A percentile compares a stretch with the other conserved stretches of the same genome.
These are phyloP conservation scores for Parachlorella kessleri DNA, from an alignment of 139 green algal genomes.

Conservation along the genomic window DNA sequence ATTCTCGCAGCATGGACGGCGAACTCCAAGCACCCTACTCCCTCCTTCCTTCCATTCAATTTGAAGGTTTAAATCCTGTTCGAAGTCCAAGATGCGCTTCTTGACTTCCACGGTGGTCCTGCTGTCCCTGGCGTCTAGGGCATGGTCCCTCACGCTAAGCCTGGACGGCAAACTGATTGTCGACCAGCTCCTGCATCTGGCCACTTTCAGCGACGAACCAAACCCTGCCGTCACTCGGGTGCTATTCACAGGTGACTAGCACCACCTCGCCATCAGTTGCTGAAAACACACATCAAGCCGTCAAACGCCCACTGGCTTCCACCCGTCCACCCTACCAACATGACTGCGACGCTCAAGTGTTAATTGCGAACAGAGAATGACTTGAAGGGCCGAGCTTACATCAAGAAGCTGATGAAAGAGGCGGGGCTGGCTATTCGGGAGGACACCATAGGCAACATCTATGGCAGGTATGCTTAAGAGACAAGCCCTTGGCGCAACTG, in stretches of 20 bases:
- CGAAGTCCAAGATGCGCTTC: background rate
- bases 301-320: background rate
- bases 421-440: constrained; percentile 70
- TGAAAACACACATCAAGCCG: background rate
- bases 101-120: no score
- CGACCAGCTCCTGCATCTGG: constrained; percentile 75
- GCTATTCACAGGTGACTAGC: constrained; percentile 74
- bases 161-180: constrained; percentile 22
- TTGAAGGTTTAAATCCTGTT: background rate
- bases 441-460: constrained; percentile 94
- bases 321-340: background rate
- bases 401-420: constrained; percentile 83
- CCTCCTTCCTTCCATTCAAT: background rate
- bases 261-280: background rate
- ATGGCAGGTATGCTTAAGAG: no score
- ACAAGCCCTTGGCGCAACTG: no score
- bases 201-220: constrained; percentile 77
- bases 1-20: background rate
- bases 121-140: background rate
- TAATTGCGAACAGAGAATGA: constrained; percentile 55
- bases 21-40: background rate
- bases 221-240: constrained; percentile 91
- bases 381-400: constrained; percentile 73
- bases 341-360: background rate
- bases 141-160: background rate